These are phyloP conservation scores for Stygiomarasmius scandens DNA, from an alignment of 1,284 basidiomycete species.

Conservation along the genomic window DNA sequence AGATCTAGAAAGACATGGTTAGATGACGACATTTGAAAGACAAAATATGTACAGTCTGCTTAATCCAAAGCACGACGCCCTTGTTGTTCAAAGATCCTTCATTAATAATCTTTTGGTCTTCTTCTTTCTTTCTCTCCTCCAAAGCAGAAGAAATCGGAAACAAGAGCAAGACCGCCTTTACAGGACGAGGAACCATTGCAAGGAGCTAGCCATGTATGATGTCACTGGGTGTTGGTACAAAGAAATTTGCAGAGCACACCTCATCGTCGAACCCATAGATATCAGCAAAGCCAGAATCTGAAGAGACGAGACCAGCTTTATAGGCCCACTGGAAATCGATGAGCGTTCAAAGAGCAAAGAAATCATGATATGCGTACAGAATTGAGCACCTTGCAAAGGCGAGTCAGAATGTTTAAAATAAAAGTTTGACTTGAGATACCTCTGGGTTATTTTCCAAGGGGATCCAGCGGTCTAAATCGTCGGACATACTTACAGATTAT, in stretches of 20 bases:
- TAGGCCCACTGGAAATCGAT: conserved; percentile 67
- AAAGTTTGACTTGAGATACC: conserved; percentile 37
- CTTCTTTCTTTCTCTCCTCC: conserved; percentile 12
- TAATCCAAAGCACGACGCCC: conserved; percentile 13
- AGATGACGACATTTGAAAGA: not conserved
- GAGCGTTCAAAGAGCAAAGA: conserved; percentile 1
- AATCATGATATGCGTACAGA: conserved; percentile 34
- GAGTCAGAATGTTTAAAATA: not conserved
- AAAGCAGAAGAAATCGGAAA: conserved; percentile 15
- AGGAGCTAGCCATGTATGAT: conserved; percentile 6
- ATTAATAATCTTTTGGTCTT: conserved; percentile 13
- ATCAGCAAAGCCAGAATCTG: conserved; percentile 71
- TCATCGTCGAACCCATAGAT: conserved; percentile 82
- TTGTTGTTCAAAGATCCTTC: not conserved
- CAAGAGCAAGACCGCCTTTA: conserved; percentile 16
- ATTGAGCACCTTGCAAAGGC: conserved; percentile 50
- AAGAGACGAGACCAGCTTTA: conserved; percentile 67
- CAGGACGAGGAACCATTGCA: conserved; percentile 14
- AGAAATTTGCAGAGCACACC: conserved; percentile 34
- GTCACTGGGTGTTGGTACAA: not conserved
- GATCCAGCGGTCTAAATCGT: conserved; percentile 64
- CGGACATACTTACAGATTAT: not conserved
- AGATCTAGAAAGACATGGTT: conserved; percentile 54
- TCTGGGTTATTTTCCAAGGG: conserved; percentile 81
- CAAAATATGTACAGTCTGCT: conserved; percentile 13